These are phyloP conservation scores for Saccharomyces hybrid DNA, from an alignment of 1,139 yeast genomes.

Conservation along the genomic window DNA sequence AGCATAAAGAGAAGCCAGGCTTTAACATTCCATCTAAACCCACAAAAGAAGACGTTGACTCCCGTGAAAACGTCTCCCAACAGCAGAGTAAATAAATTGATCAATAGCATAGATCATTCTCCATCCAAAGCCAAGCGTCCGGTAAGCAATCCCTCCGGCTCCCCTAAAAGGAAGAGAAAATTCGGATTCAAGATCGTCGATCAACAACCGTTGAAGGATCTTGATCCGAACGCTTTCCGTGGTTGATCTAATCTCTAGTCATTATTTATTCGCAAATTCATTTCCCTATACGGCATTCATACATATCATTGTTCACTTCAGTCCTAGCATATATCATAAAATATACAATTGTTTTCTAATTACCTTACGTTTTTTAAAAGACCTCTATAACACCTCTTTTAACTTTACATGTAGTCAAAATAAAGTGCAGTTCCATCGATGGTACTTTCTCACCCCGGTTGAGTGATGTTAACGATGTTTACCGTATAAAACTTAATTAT, in stretches of 20 bases:
- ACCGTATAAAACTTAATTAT: background rate
- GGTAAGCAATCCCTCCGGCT: slow-evolving; percentile 1
- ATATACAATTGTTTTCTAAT: background rate
- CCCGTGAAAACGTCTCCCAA: slow-evolving; percentile 29
- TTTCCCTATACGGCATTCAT: background rate
- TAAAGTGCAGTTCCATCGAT: background rate
- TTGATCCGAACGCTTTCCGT: background rate
- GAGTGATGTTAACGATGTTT: background rate
- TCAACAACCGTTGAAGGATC: background rate
- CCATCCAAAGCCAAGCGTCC: slow-evolving; percentile 3
- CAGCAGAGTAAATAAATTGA: slow-evolving; percentile 29
- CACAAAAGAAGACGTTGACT: slow-evolving; percentile 27
- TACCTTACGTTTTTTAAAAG: background rate
- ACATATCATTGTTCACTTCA: background rate
- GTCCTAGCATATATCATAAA: background rate
- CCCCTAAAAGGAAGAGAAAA: background rate
- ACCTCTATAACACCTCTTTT: background rate
- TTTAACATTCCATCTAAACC: slow-evolving; percentile 27
- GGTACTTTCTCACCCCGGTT: background rate
- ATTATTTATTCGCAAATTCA: background rate
- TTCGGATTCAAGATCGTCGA: background rate
- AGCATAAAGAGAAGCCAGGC: slow-evolving; percentile 27
- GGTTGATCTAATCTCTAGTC: background rate
- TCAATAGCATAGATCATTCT: slow-evolving; percentile 16
- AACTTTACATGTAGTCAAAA: background rate